A percentile compares a stretch with the other conserved stretches of the same genome.
Conservation (phyloP, 1,284 basidiomycete genomes). For the Mrakiaceae sp. region DNA sequence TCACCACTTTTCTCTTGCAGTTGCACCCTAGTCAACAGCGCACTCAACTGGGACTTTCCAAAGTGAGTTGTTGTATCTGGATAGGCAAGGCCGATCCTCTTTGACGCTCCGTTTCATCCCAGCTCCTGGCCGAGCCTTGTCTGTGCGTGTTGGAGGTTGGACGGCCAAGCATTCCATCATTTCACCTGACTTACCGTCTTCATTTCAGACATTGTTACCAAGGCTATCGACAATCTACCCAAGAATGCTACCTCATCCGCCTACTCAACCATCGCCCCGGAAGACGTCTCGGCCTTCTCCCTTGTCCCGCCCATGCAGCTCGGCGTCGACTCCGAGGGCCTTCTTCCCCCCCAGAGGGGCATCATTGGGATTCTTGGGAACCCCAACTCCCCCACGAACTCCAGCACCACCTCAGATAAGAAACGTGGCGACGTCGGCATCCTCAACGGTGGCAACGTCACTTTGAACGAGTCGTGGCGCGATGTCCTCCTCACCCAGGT, state of each 20-base stretch:
- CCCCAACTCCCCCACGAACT: slow-evolving; percentile 42
- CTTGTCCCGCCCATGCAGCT: slow-evolving; percentile 66
- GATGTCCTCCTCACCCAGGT: slow-evolving; percentile 54
- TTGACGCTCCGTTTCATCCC: background rate
- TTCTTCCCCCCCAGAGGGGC: slow-evolving; percentile 50
- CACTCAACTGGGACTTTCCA: slow-evolving; percentile 14
- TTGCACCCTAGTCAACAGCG: background rate
- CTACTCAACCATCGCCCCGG: slow-evolving; percentile 41
- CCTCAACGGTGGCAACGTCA: slow-evolving; percentile 38
- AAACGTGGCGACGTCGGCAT: no score
- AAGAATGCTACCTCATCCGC: slow-evolving; percentile 47
- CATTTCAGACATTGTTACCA: slow-evolving; percentile 50
- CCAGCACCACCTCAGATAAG: slow-evolving; percentile 19
- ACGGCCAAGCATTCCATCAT: no score
- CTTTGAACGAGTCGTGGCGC: slow-evolving; percentile 41
- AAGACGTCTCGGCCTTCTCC: slow-evolving; percentile 48
- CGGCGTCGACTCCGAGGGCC: slow-evolving; percentile 46
- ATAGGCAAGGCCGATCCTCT: background rate
- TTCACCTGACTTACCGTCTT: background rate
- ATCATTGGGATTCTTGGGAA: slow-evolving; percentile 1
- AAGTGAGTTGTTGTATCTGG: background rate
- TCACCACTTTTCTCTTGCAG: slow-evolving; percentile 8
- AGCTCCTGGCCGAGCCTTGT: slow-evolving; percentile 15
- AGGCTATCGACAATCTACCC: slow-evolving; percentile 63
- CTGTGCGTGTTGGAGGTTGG: no score